A percentile compares a stretch with the other conserved stretches of the same genome.
Evolutionary conservation across 225 moss, liverwort and hornwort species (phyloP).

Genomic region (Pseudoscleropodium purum): DNA sequence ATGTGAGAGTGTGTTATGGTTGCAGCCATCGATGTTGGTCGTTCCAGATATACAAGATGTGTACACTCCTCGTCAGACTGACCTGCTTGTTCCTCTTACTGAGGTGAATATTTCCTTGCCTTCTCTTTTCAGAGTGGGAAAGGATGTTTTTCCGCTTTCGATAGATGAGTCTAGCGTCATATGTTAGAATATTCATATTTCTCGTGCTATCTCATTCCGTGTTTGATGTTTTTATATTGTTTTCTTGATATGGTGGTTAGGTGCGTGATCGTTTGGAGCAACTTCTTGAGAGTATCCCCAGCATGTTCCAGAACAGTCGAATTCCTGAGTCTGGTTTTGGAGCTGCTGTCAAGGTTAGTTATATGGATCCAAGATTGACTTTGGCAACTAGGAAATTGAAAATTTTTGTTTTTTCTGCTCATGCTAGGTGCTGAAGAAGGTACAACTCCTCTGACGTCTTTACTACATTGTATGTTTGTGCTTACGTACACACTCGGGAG

Average conservation of each 20-base stretch:
- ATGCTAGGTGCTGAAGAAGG: neutral
- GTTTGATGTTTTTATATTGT: neutral
- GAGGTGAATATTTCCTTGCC: conserved; percentile 44
- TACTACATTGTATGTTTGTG: neutral
- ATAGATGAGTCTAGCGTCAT: neutral
- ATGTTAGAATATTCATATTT: neutral
- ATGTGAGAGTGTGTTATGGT: neutral
- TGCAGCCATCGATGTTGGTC: conserved; percentile 97
- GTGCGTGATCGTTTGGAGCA: conserved; percentile 88
- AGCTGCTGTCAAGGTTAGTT: conserved; percentile 81
- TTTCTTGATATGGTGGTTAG: conserved; percentile 20
- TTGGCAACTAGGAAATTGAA: neutral
- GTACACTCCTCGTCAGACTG: conserved; percentile 95
- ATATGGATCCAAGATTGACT: neutral
- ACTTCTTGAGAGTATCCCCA: conserved; percentile 81
- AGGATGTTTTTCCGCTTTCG: neutral
- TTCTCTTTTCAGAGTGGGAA: neutral
- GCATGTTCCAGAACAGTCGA: conserved; percentile 88
- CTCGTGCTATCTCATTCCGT: neutral
- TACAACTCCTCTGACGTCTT: neutral
- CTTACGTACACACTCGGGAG: neutral
- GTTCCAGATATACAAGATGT: conserved; percentile 96
- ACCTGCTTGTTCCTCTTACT: conserved; percentile 68
- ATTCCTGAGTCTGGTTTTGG: conserved; percentile 84
- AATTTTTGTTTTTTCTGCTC: neutral